Evolutionary conservation across 2,329 filamentous ascomycete species (phyloP).

Genomic region (Xylaria sp.): DNA sequence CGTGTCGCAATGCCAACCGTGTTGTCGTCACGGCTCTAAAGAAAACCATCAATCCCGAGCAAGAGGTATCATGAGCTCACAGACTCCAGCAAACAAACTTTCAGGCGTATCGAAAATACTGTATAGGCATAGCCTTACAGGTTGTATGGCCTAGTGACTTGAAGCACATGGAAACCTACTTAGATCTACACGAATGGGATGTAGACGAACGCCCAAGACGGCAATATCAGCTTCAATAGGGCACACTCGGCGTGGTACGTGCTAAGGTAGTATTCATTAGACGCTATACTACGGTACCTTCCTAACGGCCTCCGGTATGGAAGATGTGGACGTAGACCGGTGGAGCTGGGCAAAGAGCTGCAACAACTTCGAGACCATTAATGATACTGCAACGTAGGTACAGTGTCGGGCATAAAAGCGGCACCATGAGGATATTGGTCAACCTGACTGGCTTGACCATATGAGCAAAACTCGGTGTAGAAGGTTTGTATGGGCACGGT

Average conservation of each 20-base stretch:
- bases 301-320: background rate
- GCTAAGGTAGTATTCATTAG: background rate
- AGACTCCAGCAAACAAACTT: background rate
- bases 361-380: background rate
- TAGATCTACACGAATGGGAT: background rate
- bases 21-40: slow-evolving; percentile 54
- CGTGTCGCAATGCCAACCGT: slow-evolving; percentile 55
- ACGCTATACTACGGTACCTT: background rate
- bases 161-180: slow-evolving; percentile 1
- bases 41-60: slow-evolving; percentile 49
- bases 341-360: background rate
- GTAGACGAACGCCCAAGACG: background rate
- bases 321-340: background rate
- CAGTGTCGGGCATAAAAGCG: background rate
- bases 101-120: background rate
- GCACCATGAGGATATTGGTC: background rate
- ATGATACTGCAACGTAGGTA: background rate
- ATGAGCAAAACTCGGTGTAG: background rate
- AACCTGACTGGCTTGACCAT: background rate
- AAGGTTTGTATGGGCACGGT: background rate
- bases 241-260: background rate
- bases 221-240: slow-evolving; percentile 3
- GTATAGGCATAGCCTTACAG: background rate
- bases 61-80: slow-evolving; percentile 42
- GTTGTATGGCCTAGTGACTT: background rate